Percentiles rank a stretch among this genome's conserved stretches.
Conservation (phyloP, 345 rosid species). For the Populus alba region DNA sequence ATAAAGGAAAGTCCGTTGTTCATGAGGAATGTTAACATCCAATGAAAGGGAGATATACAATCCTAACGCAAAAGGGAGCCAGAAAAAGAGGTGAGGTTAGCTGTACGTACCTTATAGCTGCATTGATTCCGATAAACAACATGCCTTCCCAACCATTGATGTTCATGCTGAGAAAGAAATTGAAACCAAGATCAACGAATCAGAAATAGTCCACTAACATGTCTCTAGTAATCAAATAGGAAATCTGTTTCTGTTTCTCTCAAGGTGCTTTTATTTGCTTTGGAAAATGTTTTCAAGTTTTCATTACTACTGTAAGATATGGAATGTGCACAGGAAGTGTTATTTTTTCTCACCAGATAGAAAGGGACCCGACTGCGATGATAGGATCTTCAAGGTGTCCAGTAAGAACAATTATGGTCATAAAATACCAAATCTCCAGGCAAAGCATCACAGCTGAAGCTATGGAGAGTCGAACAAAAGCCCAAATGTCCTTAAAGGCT, state of each 20-base stretch:
- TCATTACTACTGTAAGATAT: neutral
- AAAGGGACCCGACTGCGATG: constrained; percentile 85
- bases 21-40: neutral
- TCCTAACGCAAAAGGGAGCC: neutral
- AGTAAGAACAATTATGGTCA: constrained; percentile 89
- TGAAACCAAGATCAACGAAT: neutral
- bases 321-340: neutral
- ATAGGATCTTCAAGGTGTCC: constrained; percentile 89
- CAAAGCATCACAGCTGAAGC: constrained; percentile 98
- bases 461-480: constrained; percentile 65
- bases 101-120: constrained; percentile 79
- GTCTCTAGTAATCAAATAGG: neutral
- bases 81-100: neutral
- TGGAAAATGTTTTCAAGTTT: neutral
- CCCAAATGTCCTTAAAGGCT: constrained; percentile 81
- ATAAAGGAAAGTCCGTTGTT: neutral
- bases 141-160: constrained; percentile 98
- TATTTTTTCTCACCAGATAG: constrained; percentile 58
- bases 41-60: neutral
- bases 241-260: neutral
- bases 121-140: constrained; percentile 88
- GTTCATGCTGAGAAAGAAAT: constrained; percentile 68
- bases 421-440: constrained; percentile 97
- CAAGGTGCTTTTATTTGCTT: neutral
- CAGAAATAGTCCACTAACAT: neutral